phyloP scores from a whole-genome alignment of 2,329 filamentous ascomycete species.

The Davidsoniella neocaledoniae region DNA sequence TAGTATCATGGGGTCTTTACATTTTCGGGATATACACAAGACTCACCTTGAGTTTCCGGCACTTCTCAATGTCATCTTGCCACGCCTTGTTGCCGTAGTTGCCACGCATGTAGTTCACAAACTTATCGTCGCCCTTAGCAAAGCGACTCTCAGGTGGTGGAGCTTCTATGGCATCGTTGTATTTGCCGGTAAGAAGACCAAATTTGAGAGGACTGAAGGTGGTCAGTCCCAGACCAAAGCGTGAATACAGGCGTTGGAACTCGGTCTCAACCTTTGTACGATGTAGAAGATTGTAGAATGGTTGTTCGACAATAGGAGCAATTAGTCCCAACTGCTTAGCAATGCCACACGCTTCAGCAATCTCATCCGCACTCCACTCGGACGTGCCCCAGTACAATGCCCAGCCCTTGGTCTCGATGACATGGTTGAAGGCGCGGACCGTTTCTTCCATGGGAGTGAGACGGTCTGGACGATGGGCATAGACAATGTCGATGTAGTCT shows the following conservation, averaged over 20 bases:
- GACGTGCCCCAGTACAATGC: slow-evolving; percentile 58
- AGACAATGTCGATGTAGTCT: slow-evolving; percentile 50
- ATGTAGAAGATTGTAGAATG: slow-evolving; percentile 47
- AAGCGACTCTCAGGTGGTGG: slow-evolving; percentile 39
- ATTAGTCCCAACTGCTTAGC: slow-evolving; percentile 45
- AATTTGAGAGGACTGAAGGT: slow-evolving; percentile 41
- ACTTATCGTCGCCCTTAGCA: slow-evolving; percentile 38
- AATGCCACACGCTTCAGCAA: slow-evolving; percentile 33
- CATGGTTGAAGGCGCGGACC: slow-evolving; percentile 51
- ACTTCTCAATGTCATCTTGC: slow-evolving; percentile 29
- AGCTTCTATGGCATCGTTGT: slow-evolving; percentile 36
- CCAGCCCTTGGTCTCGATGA: slow-evolving; percentile 31
- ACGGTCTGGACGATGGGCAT: slow-evolving; percentile 51
- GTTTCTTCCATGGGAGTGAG: slow-evolving; percentile 55
- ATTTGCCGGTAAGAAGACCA: slow-evolving; percentile 49
- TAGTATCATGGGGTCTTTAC: not conserved
- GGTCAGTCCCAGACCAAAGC: slow-evolving; percentile 42
- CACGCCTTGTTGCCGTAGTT: slow-evolving; percentile 39
- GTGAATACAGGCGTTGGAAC: slow-evolving; percentile 42
- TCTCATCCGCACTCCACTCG: slow-evolving; percentile 54
- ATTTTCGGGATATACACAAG: not conserved
- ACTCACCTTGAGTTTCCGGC: slow-evolving; percentile 22
- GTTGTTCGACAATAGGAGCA: slow-evolving; percentile 49
- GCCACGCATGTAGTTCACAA: slow-evolving; percentile 35
- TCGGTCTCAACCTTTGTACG: slow-evolving; percentile 47